Evolutionary conservation across 805 yeast species (phyloP).

Genomic region (Wickerhamiella kazuoi): DNA sequence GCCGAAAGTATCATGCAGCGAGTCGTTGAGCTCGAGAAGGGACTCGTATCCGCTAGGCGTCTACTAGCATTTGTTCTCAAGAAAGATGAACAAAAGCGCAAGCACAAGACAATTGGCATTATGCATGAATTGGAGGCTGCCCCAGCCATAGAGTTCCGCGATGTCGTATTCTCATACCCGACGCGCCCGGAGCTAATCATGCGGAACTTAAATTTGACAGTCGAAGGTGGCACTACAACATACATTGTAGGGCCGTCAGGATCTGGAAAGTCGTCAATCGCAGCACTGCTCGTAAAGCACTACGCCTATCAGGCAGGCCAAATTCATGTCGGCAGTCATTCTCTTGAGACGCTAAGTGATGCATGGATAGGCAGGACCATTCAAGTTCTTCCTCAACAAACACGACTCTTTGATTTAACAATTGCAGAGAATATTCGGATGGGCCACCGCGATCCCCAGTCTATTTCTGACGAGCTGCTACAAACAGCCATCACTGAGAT

Average conservation of each 20-base stretch:
- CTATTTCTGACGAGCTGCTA: slow-evolving; percentile 16
- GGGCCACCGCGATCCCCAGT: slow-evolving; percentile 23
- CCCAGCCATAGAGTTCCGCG: slow-evolving; percentile 6
- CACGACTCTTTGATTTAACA: slow-evolving; percentile 46
- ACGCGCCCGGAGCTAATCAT: slow-evolving; percentile 36
- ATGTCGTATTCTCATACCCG: slow-evolving; percentile 38
- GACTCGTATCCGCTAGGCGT: slow-evolving; percentile 45
- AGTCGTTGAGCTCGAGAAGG: slow-evolving; percentile 47
- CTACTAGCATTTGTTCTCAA: slow-evolving; percentile 27
- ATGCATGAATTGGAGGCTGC: slow-evolving; percentile 5
- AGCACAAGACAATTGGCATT: slow-evolving; percentile 14
- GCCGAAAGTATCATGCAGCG: slow-evolving; percentile 39
- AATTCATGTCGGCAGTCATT: slow-evolving; percentile 38
- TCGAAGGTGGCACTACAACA: slow-evolving; percentile 31
- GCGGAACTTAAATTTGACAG: slow-evolving; percentile 27
- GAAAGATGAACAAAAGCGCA: slow-evolving; percentile 4
- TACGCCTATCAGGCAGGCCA: slow-evolving; percentile 38
- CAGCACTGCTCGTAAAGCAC: slow-evolving; percentile 41
- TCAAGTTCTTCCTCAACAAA: slow-evolving; percentile 56
- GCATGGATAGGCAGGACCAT: slow-evolving; percentile 44
- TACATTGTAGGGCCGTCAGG: slow-evolving; percentile 82
- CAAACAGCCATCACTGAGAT: slow-evolving; percentile 35
- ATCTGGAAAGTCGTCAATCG: slow-evolving; percentile 77
- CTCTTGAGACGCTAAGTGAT: slow-evolving; percentile 27
- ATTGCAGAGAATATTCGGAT: slow-evolving; percentile 45